These are phyloP conservation scores for Beta corolliflora DNA, from an alignment of 179 eudicot species.

Conservation along the genomic window DNA sequence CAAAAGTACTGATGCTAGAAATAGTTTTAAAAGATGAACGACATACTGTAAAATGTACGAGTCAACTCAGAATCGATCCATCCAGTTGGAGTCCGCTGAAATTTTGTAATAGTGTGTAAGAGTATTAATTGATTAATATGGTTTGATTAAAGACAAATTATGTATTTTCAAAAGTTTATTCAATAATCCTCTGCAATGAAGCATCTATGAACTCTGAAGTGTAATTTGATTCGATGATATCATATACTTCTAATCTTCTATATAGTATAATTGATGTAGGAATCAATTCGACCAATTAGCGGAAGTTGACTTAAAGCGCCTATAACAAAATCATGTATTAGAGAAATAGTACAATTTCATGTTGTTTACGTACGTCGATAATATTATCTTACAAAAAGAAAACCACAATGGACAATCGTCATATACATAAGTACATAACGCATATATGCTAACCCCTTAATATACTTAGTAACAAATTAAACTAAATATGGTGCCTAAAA, in stretches of 20 bases:
- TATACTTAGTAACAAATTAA: background rate
- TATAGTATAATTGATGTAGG: background rate
- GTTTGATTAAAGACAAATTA: background rate
- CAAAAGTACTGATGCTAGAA: slow-evolving; percentile 11
- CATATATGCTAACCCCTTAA: background rate
- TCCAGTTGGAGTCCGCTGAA: slow-evolving; percentile 21
- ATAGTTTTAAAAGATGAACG: background rate
- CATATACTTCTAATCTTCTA: background rate
- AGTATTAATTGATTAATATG: background rate
- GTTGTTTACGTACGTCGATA: background rate
- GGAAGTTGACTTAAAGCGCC: slow-evolving; percentile 28
- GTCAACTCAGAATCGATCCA: slow-evolving; percentile 29
- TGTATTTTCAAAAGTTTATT: background rate
- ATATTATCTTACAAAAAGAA: background rate
- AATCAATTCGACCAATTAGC: slow-evolving; percentile 31
- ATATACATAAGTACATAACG: background rate
- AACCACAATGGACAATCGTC: background rate
- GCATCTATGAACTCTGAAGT: background rate
- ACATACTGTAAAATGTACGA: background rate
- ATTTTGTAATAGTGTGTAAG: background rate
- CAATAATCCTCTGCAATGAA: background rate
- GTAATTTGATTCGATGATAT: background rate
- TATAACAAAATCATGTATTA: background rate
- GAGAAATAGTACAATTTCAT: background rate
- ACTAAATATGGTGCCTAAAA: background rate